Conservation (phyloP, 305 asterid species). For the Rubia balearica region DNA sequence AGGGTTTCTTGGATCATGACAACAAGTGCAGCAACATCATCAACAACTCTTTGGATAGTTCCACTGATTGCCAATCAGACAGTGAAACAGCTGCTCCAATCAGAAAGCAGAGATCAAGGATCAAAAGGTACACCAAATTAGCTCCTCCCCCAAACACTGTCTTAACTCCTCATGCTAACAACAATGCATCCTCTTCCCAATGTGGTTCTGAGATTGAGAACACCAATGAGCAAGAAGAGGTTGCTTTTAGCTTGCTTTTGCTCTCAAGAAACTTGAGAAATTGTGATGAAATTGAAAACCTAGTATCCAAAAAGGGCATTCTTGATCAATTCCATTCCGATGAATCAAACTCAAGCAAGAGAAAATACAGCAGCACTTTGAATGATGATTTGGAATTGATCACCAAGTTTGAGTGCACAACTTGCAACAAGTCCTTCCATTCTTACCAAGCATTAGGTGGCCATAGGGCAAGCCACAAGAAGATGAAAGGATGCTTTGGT, state of each 20-base stretch:
- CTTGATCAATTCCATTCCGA: conserved; percentile 10
- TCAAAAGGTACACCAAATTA: conserved; percentile 40
- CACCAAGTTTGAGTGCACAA: conserved; percentile 41
- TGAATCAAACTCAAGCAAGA: conserved; percentile 28
- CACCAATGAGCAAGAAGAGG: conserved; percentile 52
- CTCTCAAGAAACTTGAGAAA: conserved; percentile 49
- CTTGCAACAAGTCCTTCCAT: conserved; percentile 45
- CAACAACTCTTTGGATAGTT: conserved; percentile 33
- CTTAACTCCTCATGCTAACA: conserved; percentile 8
- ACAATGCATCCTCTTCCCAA: conserved; percentile 13
- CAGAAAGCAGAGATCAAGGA: conserved; percentile 52
- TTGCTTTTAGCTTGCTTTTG: conserved; percentile 66
- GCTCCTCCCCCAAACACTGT: conserved; percentile 21
- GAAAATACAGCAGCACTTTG: conserved; percentile 16
- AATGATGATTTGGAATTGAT: conserved; percentile 15
- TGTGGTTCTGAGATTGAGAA: conserved; percentile 38
- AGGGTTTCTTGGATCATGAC: conserved; percentile 2
- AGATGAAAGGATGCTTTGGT: conserved; percentile 46
- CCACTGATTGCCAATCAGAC: conserved; percentile 47
- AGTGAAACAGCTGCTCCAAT: conserved; percentile 32
- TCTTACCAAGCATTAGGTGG: conserved; percentile 72
- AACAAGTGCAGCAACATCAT: conserved; percentile 1
- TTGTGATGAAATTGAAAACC: conserved; percentile 27
- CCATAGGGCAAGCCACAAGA: conserved; percentile 64
- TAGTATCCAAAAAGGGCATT: conserved; percentile 17